These are phyloP conservation scores for Crassisporium funariophilum DNA, from an alignment of 768 basidiomycete species.

Conservation along the genomic window DNA sequence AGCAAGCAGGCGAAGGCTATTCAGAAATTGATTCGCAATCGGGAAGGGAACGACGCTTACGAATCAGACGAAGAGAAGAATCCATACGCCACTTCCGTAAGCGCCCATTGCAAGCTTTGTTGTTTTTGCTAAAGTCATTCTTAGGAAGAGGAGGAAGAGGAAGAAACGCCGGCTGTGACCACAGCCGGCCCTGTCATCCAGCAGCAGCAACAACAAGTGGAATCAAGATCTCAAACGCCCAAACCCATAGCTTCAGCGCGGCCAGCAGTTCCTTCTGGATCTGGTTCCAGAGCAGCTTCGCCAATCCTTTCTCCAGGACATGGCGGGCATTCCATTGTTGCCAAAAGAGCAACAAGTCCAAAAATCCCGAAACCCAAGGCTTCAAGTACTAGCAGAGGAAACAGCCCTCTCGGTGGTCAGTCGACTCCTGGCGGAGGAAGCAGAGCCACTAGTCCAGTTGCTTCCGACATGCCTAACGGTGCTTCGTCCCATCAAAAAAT, in stretches of 20 bases:
- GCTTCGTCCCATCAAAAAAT: slow-evolving; percentile 21
- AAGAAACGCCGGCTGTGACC: slow-evolving; percentile 44
- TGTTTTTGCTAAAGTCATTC: background rate
- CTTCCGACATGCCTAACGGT: slow-evolving; percentile 20
- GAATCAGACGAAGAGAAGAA: slow-evolving; percentile 85
- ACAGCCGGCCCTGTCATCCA: slow-evolving; percentile 45
- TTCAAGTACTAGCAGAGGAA: slow-evolving; percentile 49
- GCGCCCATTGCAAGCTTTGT: slow-evolving; percentile 23
- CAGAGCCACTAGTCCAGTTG: slow-evolving; percentile 47
- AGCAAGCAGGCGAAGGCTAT: slow-evolving; percentile 77
- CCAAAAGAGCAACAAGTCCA: slow-evolving; percentile 84
- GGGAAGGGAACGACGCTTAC: slow-evolving; percentile 81
- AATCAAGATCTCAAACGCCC: slow-evolving; percentile 50
- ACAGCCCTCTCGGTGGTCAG: slow-evolving; percentile 63
- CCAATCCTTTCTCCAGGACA: slow-evolving; percentile 55
- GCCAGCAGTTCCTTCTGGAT: slow-evolving; percentile 30
- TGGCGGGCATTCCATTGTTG: slow-evolving; percentile 79
- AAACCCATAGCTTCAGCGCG: slow-evolving; percentile 35
- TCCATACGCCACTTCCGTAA: slow-evolving; percentile 78
- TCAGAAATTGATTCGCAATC: slow-evolving; percentile 83
- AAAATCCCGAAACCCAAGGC: slow-evolving; percentile 62
- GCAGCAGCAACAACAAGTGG: slow-evolving; percentile 48
- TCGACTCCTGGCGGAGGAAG: slow-evolving; percentile 43
- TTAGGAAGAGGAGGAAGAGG: slow-evolving; percentile 74
- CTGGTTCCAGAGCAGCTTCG: slow-evolving; percentile 60